These are phyloP conservation scores for Thalassiosira livingstoniorum DNA, from an alignment of 352 stramenopile species.

Conservation along the genomic window DNA sequence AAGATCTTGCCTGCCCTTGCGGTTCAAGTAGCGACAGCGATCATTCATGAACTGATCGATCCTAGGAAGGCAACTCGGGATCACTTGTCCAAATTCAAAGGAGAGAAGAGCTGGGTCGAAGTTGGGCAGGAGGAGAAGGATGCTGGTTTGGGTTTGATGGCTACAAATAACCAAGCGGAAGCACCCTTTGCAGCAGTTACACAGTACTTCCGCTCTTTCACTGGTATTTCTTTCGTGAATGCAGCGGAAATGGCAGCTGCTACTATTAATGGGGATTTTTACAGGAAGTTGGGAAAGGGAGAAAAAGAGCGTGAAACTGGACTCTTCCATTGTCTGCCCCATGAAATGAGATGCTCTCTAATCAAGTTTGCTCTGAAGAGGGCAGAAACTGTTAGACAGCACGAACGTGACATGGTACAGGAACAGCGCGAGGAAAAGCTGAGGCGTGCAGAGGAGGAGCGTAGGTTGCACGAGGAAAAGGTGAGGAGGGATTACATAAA, in stretches of 20 bases:
- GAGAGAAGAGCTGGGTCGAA: background rate
- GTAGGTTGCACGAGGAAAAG: no score
- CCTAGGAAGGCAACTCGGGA: slow-evolving; percentile 30
- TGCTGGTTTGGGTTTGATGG: background rate
- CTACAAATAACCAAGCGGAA: slow-evolving; percentile 5
- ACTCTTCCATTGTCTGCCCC: background rate
- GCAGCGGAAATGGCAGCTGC: background rate
- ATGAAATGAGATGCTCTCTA: background rate
- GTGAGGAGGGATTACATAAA: background rate
- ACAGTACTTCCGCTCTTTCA: background rate
- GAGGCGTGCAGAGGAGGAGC: background rate
- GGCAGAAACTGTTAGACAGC: background rate
- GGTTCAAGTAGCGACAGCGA: background rate
- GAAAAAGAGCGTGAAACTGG: background rate
- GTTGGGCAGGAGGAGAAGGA: background rate
- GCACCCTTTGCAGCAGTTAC: background rate
- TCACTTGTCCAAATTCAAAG: background rate
- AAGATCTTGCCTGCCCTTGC: slow-evolving; percentile 7
- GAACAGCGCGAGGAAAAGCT: background rate
- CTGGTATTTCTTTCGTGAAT: background rate
- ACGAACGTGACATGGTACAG: background rate
- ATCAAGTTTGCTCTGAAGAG: background rate
- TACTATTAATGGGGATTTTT: background rate
- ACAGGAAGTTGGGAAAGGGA: background rate
- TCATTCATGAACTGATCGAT: slow-evolving; percentile 21